Evolutionary conservation across 495 filamentous ascomycete genomes (phyloP), one percentile per base, ranked within the genome.

Genomic region (Tricharina praecox): DNA sequence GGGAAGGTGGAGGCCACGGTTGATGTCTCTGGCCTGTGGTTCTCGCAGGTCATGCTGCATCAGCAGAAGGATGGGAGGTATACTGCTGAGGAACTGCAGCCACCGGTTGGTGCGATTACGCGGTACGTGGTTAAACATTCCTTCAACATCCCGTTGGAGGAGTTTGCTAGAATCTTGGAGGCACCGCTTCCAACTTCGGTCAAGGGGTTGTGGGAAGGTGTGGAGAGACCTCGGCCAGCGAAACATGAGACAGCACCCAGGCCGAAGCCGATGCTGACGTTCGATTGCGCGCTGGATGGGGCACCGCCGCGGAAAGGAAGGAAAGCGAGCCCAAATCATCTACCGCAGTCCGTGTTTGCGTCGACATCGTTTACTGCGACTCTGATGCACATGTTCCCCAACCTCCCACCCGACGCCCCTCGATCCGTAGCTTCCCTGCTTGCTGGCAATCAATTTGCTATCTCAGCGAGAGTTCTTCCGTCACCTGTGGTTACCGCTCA

Each of bases 1-100:
- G 69, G 71, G 55, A 56, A 62, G 3, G 47, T 73, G 23, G 60
- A 56, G 0, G 34, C 72, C 3, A 63, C 65, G 1, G 42, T 74
- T 21, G 62, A 74, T 54, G 68, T 68, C 23, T 54, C 62, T 0
- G 68, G 43, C 11, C 26, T 50, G 19, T 42, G 24, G 35, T 50
- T 46, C 32, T 24, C 40, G 42, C 30, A 53, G 37, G 34, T 40
- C 10, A 30, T 50, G 23, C 33, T 45, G 4, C 44, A 19, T 4
- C 4, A 34, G 4, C 9, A 46, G 8, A 8, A 10, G 1, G 25
- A 46, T 11, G 28, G 25, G 11, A 15, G 3, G 5, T 1, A 8
- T 23, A 2, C 19, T 46, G 28, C 24, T 5, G 20, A 34, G 15
- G 15, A 24, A 18, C 26, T 46, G 9, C 24, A 46, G 28, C 24